Evolutionary conservation across 2,329 filamentous ascomycete genomes (phyloP), one percentile per base, ranked within the genome.

Genomic region (Diaporthe velutina): DNA sequence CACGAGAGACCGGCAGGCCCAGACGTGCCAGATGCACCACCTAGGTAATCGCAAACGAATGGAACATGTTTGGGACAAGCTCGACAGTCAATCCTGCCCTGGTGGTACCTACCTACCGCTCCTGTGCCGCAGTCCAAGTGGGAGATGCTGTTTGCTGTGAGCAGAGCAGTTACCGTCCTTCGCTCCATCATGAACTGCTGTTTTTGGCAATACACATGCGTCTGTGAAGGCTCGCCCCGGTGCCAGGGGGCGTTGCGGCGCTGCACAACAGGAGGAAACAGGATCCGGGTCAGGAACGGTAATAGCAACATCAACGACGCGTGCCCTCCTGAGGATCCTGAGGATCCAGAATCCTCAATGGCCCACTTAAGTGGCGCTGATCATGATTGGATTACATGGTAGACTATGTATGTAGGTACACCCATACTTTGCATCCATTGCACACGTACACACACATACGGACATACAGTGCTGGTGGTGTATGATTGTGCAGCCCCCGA

Each of bases 241-340:
- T 25, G 33, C 17, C 33, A 28, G 15, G 55, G 30, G 33, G 55
- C 55, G 33, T 4, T 25, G 54, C 28, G 35, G 35, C 19, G 42
- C 19, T 48, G 19, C 42, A 48, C 42, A 17, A 60, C 33, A n/a
- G 15, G n/a, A 28, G 12, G 25, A n/a, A 33, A 66, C 60, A n/a
- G 60, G 40, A 66, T 66, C 10, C 45, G 64, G 48, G 48, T 38
- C 22, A 35, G 17, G 33, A 38, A 54, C 64, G 64, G 64, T 25
- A 68, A 68, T 68, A 68, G 35, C 64, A 54, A 13, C n/a, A 68
- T 5, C 48, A 68, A 40, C 33, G n/a, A n/a, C 64, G n/a, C 9
- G 3, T 40, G 33, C 64, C 48, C 48, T 68, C 64, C 48, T 68
- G 64, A 40, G 45, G 64, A 68, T 68, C 64, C 64, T 68, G 64